phyloP scores from a whole-genome alignment of 2,329 filamentous ascomycete species.

The Fusarium bactridioides region DNA sequence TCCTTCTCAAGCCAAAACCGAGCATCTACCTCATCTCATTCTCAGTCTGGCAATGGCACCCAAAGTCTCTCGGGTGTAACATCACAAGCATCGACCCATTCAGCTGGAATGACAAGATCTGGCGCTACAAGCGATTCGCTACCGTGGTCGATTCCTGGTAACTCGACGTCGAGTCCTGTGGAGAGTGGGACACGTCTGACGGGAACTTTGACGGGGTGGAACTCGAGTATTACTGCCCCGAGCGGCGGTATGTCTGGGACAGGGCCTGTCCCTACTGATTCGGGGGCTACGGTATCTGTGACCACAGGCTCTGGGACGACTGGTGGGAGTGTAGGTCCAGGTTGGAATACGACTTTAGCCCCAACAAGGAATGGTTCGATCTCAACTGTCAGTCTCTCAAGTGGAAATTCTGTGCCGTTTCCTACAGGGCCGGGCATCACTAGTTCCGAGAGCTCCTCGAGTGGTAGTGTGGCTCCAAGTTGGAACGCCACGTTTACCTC shows the following conservation, averaged over 20 bases:
- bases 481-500: neutral
- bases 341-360: neutral
- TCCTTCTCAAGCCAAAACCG: neutral
- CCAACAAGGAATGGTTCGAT: neutral
- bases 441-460: neutral
- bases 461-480: neutral
- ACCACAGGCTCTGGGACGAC: neutral
- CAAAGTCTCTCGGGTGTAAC: neutral
- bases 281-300: neutral
- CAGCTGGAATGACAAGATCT: constrained; percentile 3
- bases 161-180: constrained; percentile 6
- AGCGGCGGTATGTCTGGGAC: neutral
- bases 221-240: constrained; percentile 17
- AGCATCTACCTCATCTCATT: neutral
- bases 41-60: neutral
- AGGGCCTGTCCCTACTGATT: neutral
- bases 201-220: constrained; percentile 8
- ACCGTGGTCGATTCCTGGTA: constrained; percentile 16
- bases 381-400: neutral
- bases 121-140: constrained; percentile 3
- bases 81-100: neutral
- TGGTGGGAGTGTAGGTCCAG: neutral
- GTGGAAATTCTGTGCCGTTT: neutral
- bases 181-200: constrained; percentile 19
- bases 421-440: neutral